Conservation (phyloP, 2,329 filamentous ascomycete genomes). For the Orbilia ellipsospora region DNA sequence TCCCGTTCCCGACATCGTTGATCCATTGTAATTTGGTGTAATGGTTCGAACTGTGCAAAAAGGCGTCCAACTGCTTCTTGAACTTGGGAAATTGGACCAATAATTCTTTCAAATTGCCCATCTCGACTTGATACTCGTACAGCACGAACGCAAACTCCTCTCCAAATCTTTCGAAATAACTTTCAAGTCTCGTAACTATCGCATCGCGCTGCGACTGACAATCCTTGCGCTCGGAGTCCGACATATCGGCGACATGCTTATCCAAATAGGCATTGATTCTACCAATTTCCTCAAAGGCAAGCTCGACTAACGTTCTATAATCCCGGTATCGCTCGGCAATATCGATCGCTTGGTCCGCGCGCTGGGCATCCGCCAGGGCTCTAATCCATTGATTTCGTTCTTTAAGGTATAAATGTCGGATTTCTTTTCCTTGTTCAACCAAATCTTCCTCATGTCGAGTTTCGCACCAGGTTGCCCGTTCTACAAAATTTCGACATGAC, state of each 20-base stretch:
- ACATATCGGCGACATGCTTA: constrained; percentile 61
- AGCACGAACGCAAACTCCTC: constrained; percentile 78
- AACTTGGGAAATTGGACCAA: constrained; percentile 70
- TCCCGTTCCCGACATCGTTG: constrained; percentile 84
- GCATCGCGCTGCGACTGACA: constrained; percentile 35
- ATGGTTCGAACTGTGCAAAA: constrained; percentile 76
- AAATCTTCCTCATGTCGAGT: constrained; percentile 65
- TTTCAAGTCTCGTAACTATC: constrained; percentile 63
- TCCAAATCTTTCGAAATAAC: constrained; percentile 73
- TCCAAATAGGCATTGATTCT: constrained; percentile 61
- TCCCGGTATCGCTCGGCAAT: constrained; percentile 71
- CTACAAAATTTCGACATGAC: constrained; percentile 70
- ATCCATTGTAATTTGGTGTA: constrained; percentile 91
- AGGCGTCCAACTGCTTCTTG: constrained; percentile 77
- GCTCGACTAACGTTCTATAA: constrained; percentile 68
- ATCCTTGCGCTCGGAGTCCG: constrained; percentile 30
- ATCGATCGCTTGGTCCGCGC: constrained; percentile 70
- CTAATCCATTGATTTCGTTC: constrained; percentile 66
- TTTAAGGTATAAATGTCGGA: constrained; percentile 64
- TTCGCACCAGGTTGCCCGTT: constrained; percentile 70
- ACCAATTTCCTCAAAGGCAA: constrained; percentile 58
- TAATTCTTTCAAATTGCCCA: constrained; percentile 74
- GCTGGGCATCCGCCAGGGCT: constrained; percentile 67
- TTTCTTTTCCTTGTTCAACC: constrained; percentile 64
- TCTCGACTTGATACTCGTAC: constrained; percentile 79